phyloP scores from a whole-genome alignment of 495 filamentous ascomycete genomes.

The Saxophila tyrrhenica region DNA sequence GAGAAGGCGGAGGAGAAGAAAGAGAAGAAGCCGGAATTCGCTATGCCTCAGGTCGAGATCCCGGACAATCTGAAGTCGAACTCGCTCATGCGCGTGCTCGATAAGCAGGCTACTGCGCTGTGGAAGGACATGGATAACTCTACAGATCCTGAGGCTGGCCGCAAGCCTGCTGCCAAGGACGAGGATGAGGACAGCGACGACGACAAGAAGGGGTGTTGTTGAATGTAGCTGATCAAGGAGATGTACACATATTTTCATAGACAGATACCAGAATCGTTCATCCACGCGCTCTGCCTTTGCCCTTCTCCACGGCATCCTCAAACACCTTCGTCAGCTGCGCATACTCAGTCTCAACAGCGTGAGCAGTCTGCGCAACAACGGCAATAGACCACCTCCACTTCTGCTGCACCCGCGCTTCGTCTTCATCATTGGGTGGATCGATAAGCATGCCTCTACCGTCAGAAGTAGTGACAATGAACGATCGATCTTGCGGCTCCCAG shows the following conservation, averaged over 20 bases:
- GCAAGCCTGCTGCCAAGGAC: background rate
- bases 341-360: background rate
- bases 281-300: too few species aligned
- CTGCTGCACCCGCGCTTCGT: background rate
- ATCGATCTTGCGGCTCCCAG: background rate
- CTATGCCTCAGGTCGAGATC: slow-evolving; percentile 17
- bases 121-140: slow-evolving; percentile 27
- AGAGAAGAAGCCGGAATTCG: background rate
- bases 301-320: too few species aligned
- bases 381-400: background rate
- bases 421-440: background rate
- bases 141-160: background rate
- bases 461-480: background rate
- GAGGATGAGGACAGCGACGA: background rate
- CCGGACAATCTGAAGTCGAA: slow-evolving; percentile 22
- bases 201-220: background rate
- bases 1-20: slow-evolving; percentile 9
- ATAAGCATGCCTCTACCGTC: background rate
- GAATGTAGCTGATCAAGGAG: too few species aligned
- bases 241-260: too few species aligned
- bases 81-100: slow-evolving; percentile 18
- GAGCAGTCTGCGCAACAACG: background rate
- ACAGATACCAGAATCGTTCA: too few species aligned
- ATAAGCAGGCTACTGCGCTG: slow-evolving; percentile 20
- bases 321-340: background rate